Conservation (phyloP, 164 flowering plant genomes). For the Stephania cephalantha region DNA sequence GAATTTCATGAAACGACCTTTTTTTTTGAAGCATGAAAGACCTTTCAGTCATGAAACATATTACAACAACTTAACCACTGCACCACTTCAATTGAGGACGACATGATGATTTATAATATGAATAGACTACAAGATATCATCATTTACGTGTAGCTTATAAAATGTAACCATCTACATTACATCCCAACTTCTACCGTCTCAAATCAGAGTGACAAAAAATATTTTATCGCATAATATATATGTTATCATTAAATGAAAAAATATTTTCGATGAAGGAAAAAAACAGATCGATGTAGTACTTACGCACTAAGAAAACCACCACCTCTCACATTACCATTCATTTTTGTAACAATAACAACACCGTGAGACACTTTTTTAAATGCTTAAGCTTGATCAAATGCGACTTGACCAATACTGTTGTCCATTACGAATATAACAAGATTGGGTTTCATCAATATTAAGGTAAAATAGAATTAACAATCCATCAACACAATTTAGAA, state of each 20-base stretch:
- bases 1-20: too few species aligned
- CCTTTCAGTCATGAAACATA: too few species aligned
- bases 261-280: neutral
- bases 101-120: too few species aligned
- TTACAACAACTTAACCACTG: too few species aligned
- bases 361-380: constrained; percentile 94
- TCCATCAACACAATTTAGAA: neutral
- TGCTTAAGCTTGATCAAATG: constrained; percentile 98
- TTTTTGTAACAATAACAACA: constrained; percentile 68
- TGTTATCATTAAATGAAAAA: neutral
- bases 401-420: constrained; percentile 99
- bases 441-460: constrained; percentile 78
- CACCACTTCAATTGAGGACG: too few species aligned
- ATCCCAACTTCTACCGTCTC: too few species aligned
- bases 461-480: neutral
- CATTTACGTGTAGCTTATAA: too few species aligned
- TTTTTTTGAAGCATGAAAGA: too few species aligned
- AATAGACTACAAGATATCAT: too few species aligned
- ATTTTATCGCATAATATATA: too few species aligned
- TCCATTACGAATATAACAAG: constrained; percentile 98
- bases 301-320: constrained; percentile 39
- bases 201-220: too few species aligned
- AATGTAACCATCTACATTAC: too few species aligned
- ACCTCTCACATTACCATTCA: constrained; percentile 35
- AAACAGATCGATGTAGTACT: constrained; percentile 8